Evolutionary conservation across 495 filamentous ascomycete species (phyloP).

Genomic region (Cudoniella acicularis): DNA sequence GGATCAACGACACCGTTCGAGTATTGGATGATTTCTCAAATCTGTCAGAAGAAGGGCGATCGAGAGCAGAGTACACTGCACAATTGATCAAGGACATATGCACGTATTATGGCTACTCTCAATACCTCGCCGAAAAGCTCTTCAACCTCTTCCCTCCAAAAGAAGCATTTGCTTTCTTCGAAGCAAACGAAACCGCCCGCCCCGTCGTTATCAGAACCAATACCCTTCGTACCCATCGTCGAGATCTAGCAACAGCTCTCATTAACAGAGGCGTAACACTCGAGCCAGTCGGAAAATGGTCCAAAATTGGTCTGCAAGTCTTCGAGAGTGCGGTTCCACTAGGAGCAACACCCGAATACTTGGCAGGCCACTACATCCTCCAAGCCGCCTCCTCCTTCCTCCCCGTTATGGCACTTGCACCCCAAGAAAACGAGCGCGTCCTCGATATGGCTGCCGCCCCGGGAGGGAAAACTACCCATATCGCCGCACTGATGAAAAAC

Average conservation of each 20-base stretch:
- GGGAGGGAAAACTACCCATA: constrained; percentile 95
- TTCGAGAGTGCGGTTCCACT: constrained; percentile 92
- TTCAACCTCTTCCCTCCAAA: constrained; percentile 86
- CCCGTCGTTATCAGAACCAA: constrained; percentile 90
- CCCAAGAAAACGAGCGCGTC: constrained; percentile 86
- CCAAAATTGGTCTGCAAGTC: constrained; percentile 92
- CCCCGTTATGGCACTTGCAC: constrained; percentile 93
- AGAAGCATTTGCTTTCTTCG: constrained; percentile 97
- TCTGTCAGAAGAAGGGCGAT: constrained; percentile 70
- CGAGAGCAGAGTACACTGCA: constrained; percentile 79
- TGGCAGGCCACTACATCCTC: constrained; percentile 95
- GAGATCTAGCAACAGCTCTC: constrained; percentile 86
- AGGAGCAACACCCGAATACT: constrained; percentile 96
- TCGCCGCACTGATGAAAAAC: constrained; percentile 97
- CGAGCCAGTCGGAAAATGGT: constrained; percentile 98
- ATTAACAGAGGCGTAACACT: constrained; percentile 97
- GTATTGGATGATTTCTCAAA: constrained; percentile 84
- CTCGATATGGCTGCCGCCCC: constrained; percentile 97
- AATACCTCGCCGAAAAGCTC: constrained; percentile 80
- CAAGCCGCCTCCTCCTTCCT: constrained; percentile 97
- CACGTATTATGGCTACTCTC: constrained; percentile 87
- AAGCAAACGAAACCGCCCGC: constrained; percentile 90
- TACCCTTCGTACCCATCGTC: constrained; percentile 85
- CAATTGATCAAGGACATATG: constrained; percentile 90
- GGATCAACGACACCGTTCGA: constrained; percentile 90